Evolutionary conservation across 148 eudicot genomes (phyloP).

Genomic region (Fagopyrum homotropicum): DNA sequence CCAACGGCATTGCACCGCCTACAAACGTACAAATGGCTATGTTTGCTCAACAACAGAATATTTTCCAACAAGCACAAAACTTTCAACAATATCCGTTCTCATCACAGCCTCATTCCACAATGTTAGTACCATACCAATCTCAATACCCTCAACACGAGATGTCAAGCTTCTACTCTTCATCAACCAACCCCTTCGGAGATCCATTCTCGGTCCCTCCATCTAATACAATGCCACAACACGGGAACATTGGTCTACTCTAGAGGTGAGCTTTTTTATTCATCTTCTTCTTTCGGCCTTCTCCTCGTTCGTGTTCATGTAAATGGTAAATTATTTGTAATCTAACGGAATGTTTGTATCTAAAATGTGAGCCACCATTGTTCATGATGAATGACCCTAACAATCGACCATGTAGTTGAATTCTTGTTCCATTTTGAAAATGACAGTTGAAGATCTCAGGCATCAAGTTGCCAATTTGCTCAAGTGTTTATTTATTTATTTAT

Average conservation of each 20-base stretch:
- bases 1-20: slow-evolving; percentile 54
- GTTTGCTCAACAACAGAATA: slow-evolving; percentile 48
- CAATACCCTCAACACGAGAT: slow-evolving; percentile 37
- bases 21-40: slow-evolving; percentile 73
- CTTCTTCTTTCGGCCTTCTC: too few relatives aligned
- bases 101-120: slow-evolving; percentile 25
- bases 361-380: not conserved
- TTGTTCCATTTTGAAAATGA: not conserved
- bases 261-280: not conserved
- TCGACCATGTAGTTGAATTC: not conserved
- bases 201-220: slow-evolving; percentile 38
- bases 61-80: slow-evolving; percentile 27
- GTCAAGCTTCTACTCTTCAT: slow-evolving; percentile 12
- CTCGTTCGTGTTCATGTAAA: not conserved
- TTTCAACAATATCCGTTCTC: slow-evolving; percentile 22
- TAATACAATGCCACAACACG: slow-evolving; percentile 31
- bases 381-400: not conserved
- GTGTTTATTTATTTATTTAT: too few relatives aligned
- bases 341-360: not conserved
- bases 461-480: not conserved
- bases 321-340: not conserved
- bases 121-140: slow-evolving; percentile 28
- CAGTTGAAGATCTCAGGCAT: not conserved
- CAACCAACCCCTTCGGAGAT: slow-evolving; percentile 73
- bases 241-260: slow-evolving; percentile 50